Evolutionary conservation across 2,329 filamentous ascomycete species (phyloP).

Genomic region (Hyphodiscus sp.): DNA sequence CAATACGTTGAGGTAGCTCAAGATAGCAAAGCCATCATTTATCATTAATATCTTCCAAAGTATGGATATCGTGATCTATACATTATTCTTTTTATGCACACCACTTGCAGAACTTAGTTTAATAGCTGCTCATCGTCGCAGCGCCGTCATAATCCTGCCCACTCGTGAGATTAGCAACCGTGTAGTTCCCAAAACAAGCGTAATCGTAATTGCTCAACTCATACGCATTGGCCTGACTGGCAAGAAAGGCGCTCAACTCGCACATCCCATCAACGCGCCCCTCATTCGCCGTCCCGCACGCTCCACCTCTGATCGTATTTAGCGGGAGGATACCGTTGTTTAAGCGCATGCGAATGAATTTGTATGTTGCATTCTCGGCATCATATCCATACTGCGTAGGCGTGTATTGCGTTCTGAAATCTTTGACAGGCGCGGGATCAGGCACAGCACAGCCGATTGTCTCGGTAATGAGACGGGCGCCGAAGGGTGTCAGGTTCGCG

Average conservation of each 20-base stretch:
- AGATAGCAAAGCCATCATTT: too few species aligned
- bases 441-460: conserved; percentile 43
- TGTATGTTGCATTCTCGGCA: conserved; percentile 35
- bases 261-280: conserved; percentile 41
- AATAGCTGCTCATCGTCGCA: background rate
- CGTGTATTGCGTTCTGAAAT: conserved; percentile 36
- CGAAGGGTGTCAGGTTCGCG: conserved; percentile 47
- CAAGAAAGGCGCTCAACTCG: conserved; percentile 35
- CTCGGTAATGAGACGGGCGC: conserved; percentile 47
- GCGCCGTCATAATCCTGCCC: conserved; percentile 38
- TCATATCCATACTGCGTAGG: conserved; percentile 40
- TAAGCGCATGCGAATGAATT: conserved; percentile 43
- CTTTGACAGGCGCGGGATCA: conserved; percentile 34
- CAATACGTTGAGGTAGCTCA: too few species aligned
- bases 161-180: conserved; percentile 32
- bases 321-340: conserved; percentile 44
- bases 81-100: too few species aligned
- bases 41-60: too few species aligned
- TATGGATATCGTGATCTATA: too few species aligned
- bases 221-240: conserved; percentile 34
- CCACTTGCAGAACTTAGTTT: too few species aligned
- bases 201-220: conserved; percentile 40
- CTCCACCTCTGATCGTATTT: conserved; percentile 40
- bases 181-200: conserved; percentile 43
- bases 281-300: conserved; percentile 30